Percentiles rank a stretch among this genome's conserved stretches.
Evolutionary conservation across 2,329 filamentous ascomycete genomes (phyloP).

Genomic region (Hypoxylon sp.): DNA sequence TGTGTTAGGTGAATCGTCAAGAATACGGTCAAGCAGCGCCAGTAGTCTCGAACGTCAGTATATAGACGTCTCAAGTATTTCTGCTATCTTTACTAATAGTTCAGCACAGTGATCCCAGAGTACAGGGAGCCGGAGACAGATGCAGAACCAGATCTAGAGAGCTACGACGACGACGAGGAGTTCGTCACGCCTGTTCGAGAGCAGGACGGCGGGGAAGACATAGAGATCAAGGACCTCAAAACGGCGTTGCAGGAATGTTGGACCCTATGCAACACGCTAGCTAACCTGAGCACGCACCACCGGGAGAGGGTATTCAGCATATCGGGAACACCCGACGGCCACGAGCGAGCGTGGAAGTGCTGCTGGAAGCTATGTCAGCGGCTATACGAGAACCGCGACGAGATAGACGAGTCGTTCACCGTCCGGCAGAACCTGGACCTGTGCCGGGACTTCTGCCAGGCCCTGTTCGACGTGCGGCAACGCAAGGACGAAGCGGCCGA

Average conservation of each 20-base stretch:
- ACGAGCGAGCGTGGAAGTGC: slow-evolving; percentile 91
- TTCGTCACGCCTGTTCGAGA: slow-evolving; percentile 57
- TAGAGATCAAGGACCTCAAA: slow-evolving; percentile 75
- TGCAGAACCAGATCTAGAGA: slow-evolving; percentile 66
- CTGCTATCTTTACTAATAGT: slow-evolving; percentile 44
- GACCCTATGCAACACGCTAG: slow-evolving; percentile 92
- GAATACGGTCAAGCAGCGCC: slow-evolving; percentile 73
- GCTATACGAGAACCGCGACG: slow-evolving; percentile 83
- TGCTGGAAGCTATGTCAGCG: slow-evolving; percentile 95
- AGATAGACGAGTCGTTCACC: slow-evolving; percentile 73
- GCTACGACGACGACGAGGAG: slow-evolving; percentile 64
- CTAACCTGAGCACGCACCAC: slow-evolving; percentile 85
- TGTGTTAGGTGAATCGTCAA: slow-evolving; percentile 66
- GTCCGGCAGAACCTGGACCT: slow-evolving; percentile 83
- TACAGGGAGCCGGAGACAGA: slow-evolving; percentile 62
- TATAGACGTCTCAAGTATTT: not conserved
- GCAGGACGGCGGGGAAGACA: slow-evolving; percentile 56
- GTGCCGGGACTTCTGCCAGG: slow-evolving; percentile 91
- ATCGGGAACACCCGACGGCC: slow-evolving; percentile 78
- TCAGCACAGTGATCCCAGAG: slow-evolving; percentile 62
- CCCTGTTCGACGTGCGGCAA: slow-evolving; percentile 86
- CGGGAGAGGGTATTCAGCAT: slow-evolving; percentile 82
- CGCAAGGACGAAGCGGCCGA: slow-evolving; percentile 83
- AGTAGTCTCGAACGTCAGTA: slow-evolving; percentile 80
- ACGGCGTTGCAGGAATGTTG: slow-evolving; percentile 88